Conservation (phyloP, 805 yeast species). For the Lipomyces mesembrius region DNA sequence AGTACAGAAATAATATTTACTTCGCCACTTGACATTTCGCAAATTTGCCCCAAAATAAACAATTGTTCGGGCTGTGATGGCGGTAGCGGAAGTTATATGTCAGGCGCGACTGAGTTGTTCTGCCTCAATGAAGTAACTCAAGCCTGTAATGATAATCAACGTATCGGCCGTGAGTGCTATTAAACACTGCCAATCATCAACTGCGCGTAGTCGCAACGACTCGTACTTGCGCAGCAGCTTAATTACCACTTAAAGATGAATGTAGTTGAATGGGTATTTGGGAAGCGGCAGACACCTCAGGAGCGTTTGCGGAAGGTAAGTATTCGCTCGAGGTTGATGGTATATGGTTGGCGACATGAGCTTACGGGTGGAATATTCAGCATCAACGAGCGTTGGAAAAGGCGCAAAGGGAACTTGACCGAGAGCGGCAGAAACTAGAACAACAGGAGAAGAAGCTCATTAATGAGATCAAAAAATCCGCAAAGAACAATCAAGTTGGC, state of each 20-base stretch:
- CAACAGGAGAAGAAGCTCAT: conserved; percentile 87
- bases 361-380: conserved; percentile 42
- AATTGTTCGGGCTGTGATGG: too few species aligned
- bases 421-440: conserved; percentile 84
- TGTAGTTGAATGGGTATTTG: conserved; percentile 91
- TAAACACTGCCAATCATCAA: too few species aligned
- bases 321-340: neutral
- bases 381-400: conserved; percentile 93
- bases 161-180: too few species aligned
- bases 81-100: too few species aligned
- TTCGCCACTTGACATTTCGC: too few species aligned
- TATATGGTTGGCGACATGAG: neutral
- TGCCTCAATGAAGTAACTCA: too few species aligned
- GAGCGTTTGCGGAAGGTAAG: conserved; percentile 77
- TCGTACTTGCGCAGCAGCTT: neutral
- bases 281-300: conserved; percentile 90
- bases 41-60: too few species aligned
- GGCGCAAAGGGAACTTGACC: conserved; percentile 86
- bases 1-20: too few species aligned
- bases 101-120: too few species aligned
- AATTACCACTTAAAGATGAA: conserved; percentile 51
- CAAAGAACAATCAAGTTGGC: conserved; percentile 82
- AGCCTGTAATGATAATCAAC: too few species aligned
- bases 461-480: conserved; percentile 83
- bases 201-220: neutral